A percentile compares a stretch with the other conserved stretches of the same genome.
Conservation (phyloP, 1,284 basidiomycete species). For the Lignosus rhinocerotis region DNA sequence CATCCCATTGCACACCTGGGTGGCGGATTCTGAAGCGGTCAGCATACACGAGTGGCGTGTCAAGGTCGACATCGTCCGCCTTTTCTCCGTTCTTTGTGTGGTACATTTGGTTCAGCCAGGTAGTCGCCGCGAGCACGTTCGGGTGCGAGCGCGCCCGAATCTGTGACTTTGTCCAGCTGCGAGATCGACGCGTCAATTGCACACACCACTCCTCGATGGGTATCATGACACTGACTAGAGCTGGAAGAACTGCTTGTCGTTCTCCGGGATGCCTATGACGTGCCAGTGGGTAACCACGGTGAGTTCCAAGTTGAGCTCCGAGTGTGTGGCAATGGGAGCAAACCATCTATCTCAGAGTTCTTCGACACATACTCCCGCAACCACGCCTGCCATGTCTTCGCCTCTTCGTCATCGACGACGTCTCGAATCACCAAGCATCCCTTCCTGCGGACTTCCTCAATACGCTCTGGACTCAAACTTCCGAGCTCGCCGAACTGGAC, state of each 20-base stretch:
- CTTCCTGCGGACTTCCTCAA: constrained; percentile 52
- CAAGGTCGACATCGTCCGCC: constrained; percentile 62
- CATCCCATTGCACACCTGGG: constrained; percentile 67
- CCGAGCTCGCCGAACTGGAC: constrained; percentile 57
- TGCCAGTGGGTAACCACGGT: no score
- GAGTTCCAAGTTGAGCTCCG: not conserved
- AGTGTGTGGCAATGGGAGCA: constrained; percentile 6
- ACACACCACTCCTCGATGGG: not conserved
- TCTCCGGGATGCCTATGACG: constrained; percentile 50
- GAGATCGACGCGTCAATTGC: not conserved
- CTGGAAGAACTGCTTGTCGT: constrained; percentile 72
- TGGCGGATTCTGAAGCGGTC: constrained; percentile 84
- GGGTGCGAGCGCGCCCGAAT: constrained; percentile 75
- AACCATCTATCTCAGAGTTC: constrained; percentile 58
- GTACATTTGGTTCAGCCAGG: constrained; percentile 69
- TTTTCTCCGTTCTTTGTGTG: constrained; percentile 40
- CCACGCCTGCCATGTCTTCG: constrained; percentile 54
- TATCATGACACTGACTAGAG: constrained; percentile 52
- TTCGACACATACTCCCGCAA: constrained; percentile 56
- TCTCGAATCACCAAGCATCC: constrained; percentile 65
- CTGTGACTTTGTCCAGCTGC: constrained; percentile 70
- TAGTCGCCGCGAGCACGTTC: constrained; percentile 60
- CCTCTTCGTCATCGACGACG: constrained; percentile 58
- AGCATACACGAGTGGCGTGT: constrained; percentile 73
- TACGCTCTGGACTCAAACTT: constrained; percentile 45